phyloP scores from a whole-genome alignment of 2,329 filamentous ascomycete species.

The Daldinia sp. region DNA sequence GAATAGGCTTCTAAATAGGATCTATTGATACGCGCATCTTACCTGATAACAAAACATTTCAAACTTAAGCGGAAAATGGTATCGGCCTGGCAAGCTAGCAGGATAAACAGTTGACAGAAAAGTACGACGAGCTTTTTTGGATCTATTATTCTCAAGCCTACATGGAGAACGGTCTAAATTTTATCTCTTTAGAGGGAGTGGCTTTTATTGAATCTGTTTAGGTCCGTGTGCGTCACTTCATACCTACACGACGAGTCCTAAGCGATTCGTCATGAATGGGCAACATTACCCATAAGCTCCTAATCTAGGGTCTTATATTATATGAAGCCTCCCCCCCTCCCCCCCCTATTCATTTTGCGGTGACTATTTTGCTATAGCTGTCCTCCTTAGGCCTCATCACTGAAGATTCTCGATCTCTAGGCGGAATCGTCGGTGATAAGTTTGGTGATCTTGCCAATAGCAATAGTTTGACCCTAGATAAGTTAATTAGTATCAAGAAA shows the following conservation, averaged over 20 bases:
- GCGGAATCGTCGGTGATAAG: conserved; percentile 61
- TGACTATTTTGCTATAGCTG: background rate
- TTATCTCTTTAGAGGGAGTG: conserved; percentile 8
- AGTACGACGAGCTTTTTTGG: background rate
- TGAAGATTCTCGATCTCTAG: conserved; percentile 21
- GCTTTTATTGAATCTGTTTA: conserved; percentile 22
- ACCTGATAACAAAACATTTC: background rate
- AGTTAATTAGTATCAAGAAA: conserved; percentile 40
- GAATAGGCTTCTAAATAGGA: background rate
- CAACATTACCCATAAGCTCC: background rate
- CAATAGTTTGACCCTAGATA: conserved; percentile 92
- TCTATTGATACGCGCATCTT: background rate
- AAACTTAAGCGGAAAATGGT: background rate
- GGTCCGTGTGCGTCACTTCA: conserved; percentile 16
- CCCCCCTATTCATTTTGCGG: background rate
- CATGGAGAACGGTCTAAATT: background rate
- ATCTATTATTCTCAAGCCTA: background rate
- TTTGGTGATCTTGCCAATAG: conserved; percentile 98
- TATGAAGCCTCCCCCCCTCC: background rate
- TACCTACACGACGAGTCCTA: conserved; percentile 12
- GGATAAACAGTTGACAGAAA: background rate
- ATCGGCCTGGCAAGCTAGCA: background rate
- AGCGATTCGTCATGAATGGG: background rate
- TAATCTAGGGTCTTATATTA: background rate
- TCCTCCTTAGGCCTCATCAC: conserved; percentile 6